Percentiles rank a stretch among this genome's conserved stretches.
These are phyloP conservation scores for Rhynchospora pubera DNA, from an alignment of 176 grass and related monocot genomes.

Conservation along the genomic window DNA sequence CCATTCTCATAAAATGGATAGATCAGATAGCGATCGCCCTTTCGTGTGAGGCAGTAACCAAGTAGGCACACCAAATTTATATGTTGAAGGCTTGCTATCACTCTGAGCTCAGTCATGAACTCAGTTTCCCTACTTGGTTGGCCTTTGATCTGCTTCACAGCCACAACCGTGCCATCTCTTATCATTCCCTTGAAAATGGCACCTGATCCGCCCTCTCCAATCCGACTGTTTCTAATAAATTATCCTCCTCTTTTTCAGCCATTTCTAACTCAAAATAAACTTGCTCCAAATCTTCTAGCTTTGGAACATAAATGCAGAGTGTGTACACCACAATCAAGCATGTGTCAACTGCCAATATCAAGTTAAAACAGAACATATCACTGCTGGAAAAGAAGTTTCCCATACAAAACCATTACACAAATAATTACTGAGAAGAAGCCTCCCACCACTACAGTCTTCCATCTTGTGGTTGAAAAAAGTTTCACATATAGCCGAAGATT, in stretches of 20 bases:
- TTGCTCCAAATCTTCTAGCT: background rate
- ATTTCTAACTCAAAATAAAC: background rate
- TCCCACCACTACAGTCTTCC: background rate
- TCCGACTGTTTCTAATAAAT: background rate
- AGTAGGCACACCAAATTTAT: slow-evolving; percentile 42
- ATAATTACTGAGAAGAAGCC: background rate
- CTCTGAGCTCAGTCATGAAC: slow-evolving; percentile 38
- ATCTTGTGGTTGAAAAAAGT: background rate
- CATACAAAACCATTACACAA: background rate
- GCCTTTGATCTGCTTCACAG: slow-evolving; percentile 37
- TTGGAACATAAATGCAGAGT: background rate
- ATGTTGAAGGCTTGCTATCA: slow-evolving; percentile 42
- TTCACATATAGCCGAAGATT: background rate
- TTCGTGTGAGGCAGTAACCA: slow-evolving; percentile 37
- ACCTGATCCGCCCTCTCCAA: slow-evolving; percentile 38
- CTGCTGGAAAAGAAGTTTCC: background rate
- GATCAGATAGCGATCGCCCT: slow-evolving; percentile 28
- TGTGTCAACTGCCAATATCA: background rate
- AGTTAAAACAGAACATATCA: background rate
- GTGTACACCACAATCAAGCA: background rate
- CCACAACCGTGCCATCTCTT: slow-evolving; percentile 42
- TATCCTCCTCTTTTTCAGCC: background rate
- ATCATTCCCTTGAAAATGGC: slow-evolving; percentile 37
- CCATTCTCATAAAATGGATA: slow-evolving; percentile 50
- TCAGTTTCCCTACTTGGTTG: slow-evolving; percentile 25